These are phyloP conservation scores for Arthroderma uncinatum DNA, from an alignment of 2,329 filamentous ascomycete genomes.

Conservation along the genomic window DNA sequence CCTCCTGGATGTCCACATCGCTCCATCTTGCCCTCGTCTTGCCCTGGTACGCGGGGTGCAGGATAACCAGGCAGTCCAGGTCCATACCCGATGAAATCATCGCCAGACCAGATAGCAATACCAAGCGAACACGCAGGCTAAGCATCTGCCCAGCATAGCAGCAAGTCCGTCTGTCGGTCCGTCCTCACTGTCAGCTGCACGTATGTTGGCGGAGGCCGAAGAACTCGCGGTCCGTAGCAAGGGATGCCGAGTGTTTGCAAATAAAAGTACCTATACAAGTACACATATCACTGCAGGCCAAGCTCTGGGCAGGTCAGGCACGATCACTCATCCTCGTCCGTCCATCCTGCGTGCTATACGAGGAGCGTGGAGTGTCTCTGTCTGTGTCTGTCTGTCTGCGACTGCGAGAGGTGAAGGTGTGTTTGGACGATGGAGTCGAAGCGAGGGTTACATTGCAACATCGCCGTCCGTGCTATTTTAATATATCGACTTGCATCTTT, in stretches of 20 bases:
- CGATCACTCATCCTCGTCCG: not conserved
- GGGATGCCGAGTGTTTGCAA: not conserved
- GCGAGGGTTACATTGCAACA: too few species aligned
- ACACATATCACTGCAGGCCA: not conserved
- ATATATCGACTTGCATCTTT: too few species aligned
- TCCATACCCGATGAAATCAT: not conserved
- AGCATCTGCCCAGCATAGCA: constrained; percentile 1
- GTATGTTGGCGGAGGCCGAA: not conserved
- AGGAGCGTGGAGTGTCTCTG: too few species aligned
- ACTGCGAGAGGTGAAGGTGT: too few species aligned
- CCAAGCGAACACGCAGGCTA: constrained; percentile 2
- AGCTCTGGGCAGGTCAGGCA: not conserved
- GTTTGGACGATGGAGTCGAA: too few species aligned
- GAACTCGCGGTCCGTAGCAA: not conserved
- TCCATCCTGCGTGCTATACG: too few species aligned
- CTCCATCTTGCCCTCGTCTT: not conserved
- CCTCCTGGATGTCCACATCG: not conserved
- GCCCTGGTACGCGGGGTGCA: not conserved
- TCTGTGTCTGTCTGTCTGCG: too few species aligned
- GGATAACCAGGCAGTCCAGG: not conserved
- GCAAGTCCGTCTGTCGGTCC: not conserved
- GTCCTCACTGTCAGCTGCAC: not conserved
- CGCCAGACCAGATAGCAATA: not conserved
- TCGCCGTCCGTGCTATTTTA: too few species aligned
- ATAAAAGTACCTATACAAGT: not conserved